phyloP scores from a whole-genome alignment of 2,329 filamentous ascomycete species.

The Fusarium tupiense region DNA sequence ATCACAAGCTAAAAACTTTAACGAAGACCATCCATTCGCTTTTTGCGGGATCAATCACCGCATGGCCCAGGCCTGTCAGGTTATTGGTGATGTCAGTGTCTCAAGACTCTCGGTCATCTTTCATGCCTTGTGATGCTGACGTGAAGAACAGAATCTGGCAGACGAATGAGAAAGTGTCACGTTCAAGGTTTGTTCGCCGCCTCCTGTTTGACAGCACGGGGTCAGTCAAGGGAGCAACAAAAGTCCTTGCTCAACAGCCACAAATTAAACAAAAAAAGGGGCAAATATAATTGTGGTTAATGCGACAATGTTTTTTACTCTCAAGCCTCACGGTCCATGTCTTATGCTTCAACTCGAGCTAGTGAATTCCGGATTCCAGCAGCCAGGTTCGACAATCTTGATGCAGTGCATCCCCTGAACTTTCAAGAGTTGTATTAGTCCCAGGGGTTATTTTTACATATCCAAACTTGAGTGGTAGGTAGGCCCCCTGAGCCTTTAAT shows the following conservation, averaged over 20 bases:
- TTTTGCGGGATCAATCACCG: conserved; percentile 31
- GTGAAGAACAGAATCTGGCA: not conserved
- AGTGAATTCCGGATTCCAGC: conserved; percentile 15
- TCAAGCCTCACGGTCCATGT: conserved; percentile 18
- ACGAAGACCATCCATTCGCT: conserved; percentile 19
- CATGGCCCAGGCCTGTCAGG: conserved; percentile 37
- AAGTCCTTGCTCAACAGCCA: conserved; percentile 12
- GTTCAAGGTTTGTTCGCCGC: not conserved
- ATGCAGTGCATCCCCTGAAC: not conserved
- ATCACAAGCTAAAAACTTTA: conserved; percentile 17
- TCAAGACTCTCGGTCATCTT: conserved; percentile 23
- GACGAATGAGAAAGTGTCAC: not conserved
- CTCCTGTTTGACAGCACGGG: not conserved
- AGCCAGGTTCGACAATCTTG: not conserved
- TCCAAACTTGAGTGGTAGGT: conserved; percentile 6
- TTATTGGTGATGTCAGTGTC: conserved; percentile 42
- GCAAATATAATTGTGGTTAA: conserved; percentile 1
- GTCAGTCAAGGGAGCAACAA: conserved; percentile 3
- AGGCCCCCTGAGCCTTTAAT: conserved; percentile 21
- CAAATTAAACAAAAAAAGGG: conserved; percentile 25
- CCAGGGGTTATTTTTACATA: conserved; percentile 36
- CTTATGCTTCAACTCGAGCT: not conserved
- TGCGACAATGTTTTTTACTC: conserved; percentile 11
- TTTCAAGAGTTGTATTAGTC: conserved; percentile 9
- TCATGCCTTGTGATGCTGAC: conserved; percentile 23